Base-by-base conservation (phyloP, 306 rosid species). In the Phaseolus lunatus region DNA sequence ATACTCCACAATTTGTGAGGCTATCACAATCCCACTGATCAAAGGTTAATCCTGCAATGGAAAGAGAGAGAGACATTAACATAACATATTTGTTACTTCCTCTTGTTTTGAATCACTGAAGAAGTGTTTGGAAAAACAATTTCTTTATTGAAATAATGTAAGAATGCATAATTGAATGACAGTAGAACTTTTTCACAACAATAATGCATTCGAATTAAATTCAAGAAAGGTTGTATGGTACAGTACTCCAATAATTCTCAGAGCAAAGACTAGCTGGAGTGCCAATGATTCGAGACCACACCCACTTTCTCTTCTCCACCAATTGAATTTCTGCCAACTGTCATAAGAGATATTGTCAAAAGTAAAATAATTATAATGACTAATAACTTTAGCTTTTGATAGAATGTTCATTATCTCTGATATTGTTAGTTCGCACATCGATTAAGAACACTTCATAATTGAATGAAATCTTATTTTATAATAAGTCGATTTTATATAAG, bases 291-390 rank as follows among this genome's bases (percentile, higher is more conserved):
- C 22, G 43, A 23, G 67, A 61, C 67, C 67, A 61, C 67, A 61
- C 67, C 67, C 67, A 61, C 29, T 61, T 44, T 29, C 23, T 61
- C 67, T 61, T 61, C 43, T 29, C 67, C 16, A 31, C 44, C 67
- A 61, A 16, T 31, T 61, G 23, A 7, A 61, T 61, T 61, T 61
- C 67, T 61, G 67, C 67, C 44, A 61, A 31, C 67, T 61, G 67
- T 61, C 67, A 61, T 31, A 61, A 31, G 14, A 61, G 7, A 19
- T 16, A n/a, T 2, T 29, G 44, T 61, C 67, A 61, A 8, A 61
- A 61, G 29, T 39, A 29, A 29, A 7, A 4, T 9, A 3, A 3
- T 20, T 2, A 7, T 1, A 7, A 33, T 6, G 9, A 33, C 43
- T 29, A 61, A 29, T 29, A 61, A 61, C 23, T 61, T 29, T 29